Evolutionary conservation across 75 land plant species (phyloP).

Genomic region (Sequoia sempervirens): DNA sequence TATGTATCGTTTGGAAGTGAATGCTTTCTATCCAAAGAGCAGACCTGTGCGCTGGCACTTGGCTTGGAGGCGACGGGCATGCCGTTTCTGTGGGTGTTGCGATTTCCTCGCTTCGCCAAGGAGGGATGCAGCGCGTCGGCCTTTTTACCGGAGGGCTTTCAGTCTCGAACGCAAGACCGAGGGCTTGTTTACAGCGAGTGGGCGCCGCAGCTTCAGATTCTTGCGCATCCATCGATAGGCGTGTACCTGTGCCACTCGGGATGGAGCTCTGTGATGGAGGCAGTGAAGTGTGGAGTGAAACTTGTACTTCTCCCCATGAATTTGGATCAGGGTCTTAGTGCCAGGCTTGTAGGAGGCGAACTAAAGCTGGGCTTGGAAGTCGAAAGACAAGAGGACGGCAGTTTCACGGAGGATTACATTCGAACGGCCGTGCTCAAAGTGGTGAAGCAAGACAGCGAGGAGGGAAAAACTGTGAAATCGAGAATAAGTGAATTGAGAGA

Average conservation of each 20-base stretch:
- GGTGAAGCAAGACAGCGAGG: background rate
- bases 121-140: background rate
- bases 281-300: slow-evolving; percentile 13
- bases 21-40: slow-evolving; percentile 11
- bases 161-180: background rate
- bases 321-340: slow-evolving; percentile 37
- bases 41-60: slow-evolving; percentile 19
- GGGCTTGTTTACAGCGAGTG: slow-evolving; percentile 19
- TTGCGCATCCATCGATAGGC: slow-evolving; percentile 20
- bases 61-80: slow-evolving; percentile 22
- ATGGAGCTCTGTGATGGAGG: slow-evolving; percentile 30
- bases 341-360: slow-evolving; percentile 19
- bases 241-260: slow-evolving; percentile 29
- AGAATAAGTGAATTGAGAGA: slow-evolving; percentile 4
- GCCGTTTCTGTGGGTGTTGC: slow-evolving; percentile 40
- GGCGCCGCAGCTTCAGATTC: slow-evolving; percentile 23
- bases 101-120: slow-evolving; percentile 1
- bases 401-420: background rate
- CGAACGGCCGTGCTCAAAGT: background rate
- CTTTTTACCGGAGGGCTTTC: slow-evolving; percentile 5
- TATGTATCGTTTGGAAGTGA: slow-evolving; percentile 45
- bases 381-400: background rate
- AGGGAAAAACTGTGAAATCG: background rate
- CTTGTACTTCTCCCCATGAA: slow-evolving; percentile 30
- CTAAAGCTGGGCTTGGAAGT: slow-evolving; percentile 18